Conservation (phyloP, 1,284 basidiomycete genomes). For the Puccinia brachypodii region DNA sequence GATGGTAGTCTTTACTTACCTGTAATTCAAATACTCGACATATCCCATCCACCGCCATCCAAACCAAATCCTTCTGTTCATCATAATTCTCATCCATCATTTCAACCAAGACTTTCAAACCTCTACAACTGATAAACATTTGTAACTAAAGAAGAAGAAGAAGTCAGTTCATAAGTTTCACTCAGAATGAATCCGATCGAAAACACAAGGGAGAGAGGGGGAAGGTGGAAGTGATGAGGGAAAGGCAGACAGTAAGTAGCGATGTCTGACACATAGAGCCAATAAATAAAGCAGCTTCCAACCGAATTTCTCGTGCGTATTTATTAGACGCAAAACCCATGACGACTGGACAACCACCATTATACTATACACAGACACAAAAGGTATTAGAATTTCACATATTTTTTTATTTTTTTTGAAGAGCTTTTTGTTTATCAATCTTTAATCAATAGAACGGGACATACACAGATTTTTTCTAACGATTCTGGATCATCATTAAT, state of each 20-base stretch:
- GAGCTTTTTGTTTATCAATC: too few species aligned
- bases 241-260: constrained; percentile 66
- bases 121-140: constrained; percentile 97
- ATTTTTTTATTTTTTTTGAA: too few species aligned
- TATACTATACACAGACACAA: constrained; percentile 50
- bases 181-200: background rate
- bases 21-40: constrained; percentile 88
- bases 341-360: constrained; percentile 57
- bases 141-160: constrained; percentile 63
- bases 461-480: constrained; percentile 87
- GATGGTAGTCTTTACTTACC: constrained; percentile 50
- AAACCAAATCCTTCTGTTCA: constrained; percentile 81
- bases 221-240: background rate
- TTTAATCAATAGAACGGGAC: constrained; percentile 57
- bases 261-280: constrained; percentile 88
- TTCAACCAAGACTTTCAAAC: constrained; percentile 87
- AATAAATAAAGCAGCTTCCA: constrained; percentile 94
- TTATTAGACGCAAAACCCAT: constrained; percentile 86
- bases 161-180: background rate
- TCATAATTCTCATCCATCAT: constrained; percentile 93
- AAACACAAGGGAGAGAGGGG: background rate
- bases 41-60: constrained; percentile 90
- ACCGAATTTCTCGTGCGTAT: constrained; percentile 83
- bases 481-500: constrained; percentile 80
- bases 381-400: constrained; percentile 50